Conservation (phyloP, 2,329 filamentous ascomycete genomes). For the Diaporthe sp. region DNA sequence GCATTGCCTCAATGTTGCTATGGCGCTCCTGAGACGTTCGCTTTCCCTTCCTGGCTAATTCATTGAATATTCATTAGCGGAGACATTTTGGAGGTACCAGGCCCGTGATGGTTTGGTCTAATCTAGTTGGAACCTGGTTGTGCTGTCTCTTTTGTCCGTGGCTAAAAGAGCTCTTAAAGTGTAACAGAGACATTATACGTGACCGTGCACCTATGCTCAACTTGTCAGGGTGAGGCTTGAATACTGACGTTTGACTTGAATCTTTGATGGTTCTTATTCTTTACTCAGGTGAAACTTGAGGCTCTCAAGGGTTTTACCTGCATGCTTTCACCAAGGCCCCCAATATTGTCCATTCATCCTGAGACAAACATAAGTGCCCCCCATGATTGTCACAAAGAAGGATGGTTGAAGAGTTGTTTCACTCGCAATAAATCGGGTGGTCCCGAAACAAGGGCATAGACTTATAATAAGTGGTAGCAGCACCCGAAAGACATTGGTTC, state of each 20-base stretch:
- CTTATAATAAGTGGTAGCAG: neutral
- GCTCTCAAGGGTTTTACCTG: too few species aligned
- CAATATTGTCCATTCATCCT: neutral
- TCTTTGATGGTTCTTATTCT: neutral
- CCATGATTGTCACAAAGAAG: neutral
- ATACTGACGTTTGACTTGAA: neutral
- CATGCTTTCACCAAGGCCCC: neutral
- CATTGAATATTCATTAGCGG: too few species aligned
- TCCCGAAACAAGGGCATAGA: neutral
- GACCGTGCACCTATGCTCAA: neutral
- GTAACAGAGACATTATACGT: neutral
- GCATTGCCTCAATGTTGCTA: too few species aligned
- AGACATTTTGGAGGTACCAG: too few species aligned
- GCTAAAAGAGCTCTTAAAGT: too few species aligned
- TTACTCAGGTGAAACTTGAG: neutral
- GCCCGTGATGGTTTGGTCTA: too few species aligned
- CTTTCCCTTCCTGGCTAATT: too few species aligned
- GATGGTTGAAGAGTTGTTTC: neutral
- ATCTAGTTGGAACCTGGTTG: too few species aligned
- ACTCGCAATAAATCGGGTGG: too few species aligned
- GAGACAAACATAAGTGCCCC: neutral
- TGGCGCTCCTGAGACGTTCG: too few species aligned
- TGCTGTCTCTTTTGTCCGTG: too few species aligned
- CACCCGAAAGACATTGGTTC: neutral
- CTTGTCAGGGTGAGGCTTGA: neutral